Evolutionary conservation across 805 yeast species (phyloP).

Genomic region (Wilhelminamyces savonicus): DNA sequence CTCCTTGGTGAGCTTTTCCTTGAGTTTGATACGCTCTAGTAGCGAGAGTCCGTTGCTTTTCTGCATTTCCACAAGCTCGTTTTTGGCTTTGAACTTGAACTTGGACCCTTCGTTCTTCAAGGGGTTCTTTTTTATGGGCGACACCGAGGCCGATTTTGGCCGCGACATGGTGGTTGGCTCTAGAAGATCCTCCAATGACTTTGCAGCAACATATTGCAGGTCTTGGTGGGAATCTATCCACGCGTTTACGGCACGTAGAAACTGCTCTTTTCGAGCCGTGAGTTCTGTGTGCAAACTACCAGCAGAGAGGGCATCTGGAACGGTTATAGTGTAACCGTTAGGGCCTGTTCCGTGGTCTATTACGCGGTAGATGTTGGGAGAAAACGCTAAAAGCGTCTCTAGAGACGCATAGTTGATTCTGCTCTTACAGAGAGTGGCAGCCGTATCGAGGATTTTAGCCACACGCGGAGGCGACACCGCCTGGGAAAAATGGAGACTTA

Average conservation of each 20-base stretch:
- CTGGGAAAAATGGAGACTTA: conserved; percentile 27
- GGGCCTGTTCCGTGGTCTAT: too few relatives aligned
- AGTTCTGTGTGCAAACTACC: too few relatives aligned
- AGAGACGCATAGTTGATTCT: conserved; percentile 13
- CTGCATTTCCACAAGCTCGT: conserved; percentile 9
- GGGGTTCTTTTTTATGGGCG: too few relatives aligned
- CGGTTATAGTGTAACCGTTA: too few relatives aligned
- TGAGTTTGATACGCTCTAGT: conserved; percentile 33
- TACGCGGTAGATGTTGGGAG: conserved; percentile 9
- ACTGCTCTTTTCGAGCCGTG: too few relatives aligned
- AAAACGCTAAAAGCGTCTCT: conserved; percentile 11
- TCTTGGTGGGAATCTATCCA: too few relatives aligned
- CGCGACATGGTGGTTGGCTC: too few relatives aligned
- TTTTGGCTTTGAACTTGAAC: conserved; percentile 28
- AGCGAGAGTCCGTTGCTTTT: conserved; percentile 24
- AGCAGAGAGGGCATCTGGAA: too few relatives aligned
- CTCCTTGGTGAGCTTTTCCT: conserved; percentile 19
- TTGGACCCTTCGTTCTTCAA: conserved; percentile 29
- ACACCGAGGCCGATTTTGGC: too few relatives aligned
- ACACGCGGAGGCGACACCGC: conserved; percentile 23
- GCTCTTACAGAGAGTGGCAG: conserved; percentile 10
- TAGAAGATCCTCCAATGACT: too few relatives aligned
- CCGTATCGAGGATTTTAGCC: conserved; percentile 12
- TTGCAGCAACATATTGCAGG: too few relatives aligned
- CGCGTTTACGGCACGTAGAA: too few relatives aligned